Conservation (phyloP, 2,329 filamentous ascomycete genomes). For the Penicillium griseofulvum region DNA sequence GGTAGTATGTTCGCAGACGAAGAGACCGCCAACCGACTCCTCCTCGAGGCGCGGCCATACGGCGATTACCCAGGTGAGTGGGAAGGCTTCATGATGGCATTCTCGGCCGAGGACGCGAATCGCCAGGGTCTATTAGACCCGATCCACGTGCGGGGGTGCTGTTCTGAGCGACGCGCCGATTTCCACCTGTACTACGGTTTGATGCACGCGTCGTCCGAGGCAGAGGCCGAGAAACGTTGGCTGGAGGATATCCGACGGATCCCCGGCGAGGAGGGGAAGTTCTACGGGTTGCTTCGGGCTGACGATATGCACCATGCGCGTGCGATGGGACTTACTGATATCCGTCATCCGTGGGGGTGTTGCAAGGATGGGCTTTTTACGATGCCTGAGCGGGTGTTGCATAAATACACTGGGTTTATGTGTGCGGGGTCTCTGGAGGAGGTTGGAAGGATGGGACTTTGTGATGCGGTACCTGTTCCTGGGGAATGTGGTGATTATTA, state of each 20-base stretch:
- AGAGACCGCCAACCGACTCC: not conserved
- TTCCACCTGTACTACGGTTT: not conserved
- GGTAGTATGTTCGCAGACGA: not conserved
- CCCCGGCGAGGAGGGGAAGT: not conserved
- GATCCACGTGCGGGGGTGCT: not conserved
- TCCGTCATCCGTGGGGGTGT: constrained; percentile 2
- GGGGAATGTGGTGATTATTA: constrained; percentile 2
- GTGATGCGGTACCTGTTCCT: not conserved
- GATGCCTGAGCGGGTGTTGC: not conserved
- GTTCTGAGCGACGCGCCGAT: not conserved
- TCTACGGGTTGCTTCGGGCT: constrained; percentile 3
- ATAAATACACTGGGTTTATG: constrained; percentile 3
- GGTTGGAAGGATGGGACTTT: not conserved
- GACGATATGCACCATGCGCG: not conserved
- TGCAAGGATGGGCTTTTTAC: not conserved
- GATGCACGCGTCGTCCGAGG: not conserved
- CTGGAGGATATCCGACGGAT: constrained; percentile 3
- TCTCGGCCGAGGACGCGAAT: not conserved
- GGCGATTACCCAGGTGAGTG: not conserved
- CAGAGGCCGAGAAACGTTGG: not conserved
- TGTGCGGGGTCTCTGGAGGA: not conserved
- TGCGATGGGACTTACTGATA: not conserved
- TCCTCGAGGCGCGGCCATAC: not conserved
- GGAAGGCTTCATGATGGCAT: constrained; percentile 2
- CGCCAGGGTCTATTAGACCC: not conserved